A percentile compares a stretch with the other conserved stretches of the same genome.
phyloP scores from a whole-genome alignment of 2,329 filamentous ascomycete species.

The Allantophomopsis cytisporea region DNA sequence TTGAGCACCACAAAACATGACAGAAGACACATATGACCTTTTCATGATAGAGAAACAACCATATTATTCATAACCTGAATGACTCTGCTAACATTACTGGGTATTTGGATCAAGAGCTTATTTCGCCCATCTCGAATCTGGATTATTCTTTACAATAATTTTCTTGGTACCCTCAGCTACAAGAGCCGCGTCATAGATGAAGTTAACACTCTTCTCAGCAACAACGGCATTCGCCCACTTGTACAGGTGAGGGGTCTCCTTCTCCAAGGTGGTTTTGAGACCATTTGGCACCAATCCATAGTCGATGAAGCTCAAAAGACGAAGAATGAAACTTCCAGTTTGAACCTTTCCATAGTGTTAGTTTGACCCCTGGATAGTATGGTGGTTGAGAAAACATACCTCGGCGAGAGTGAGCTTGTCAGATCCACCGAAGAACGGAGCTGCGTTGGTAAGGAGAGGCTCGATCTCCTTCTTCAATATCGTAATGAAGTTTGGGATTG shows the following conservation, averaged over 20 bases:
- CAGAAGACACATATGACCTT: too few species aligned
- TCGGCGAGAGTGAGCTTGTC: slow-evolving; percentile 59
- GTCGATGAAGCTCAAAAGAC: slow-evolving; percentile 40
- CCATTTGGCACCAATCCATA: slow-evolving; percentile 36
- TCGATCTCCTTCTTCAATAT: slow-evolving; percentile 58
- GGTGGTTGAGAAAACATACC: slow-evolving; percentile 27
- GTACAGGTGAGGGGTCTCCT: slow-evolving; percentile 50
- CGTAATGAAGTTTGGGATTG: slow-evolving; percentile 33
- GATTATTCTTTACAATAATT: slow-evolving; percentile 19
- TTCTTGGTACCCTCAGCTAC: slow-evolving; percentile 27
- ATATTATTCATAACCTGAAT: too few species aligned
- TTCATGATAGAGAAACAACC: too few species aligned
- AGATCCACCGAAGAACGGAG: slow-evolving; percentile 51
- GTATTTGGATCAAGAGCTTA: too few species aligned
- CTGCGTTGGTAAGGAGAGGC: slow-evolving; percentile 43
- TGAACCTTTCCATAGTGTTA: slow-evolving; percentile 30
- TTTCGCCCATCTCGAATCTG: too few species aligned
- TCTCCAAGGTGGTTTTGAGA: slow-evolving; percentile 30
- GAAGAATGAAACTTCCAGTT: slow-evolving; percentile 53
- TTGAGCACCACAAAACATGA: too few species aligned
- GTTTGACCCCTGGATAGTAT: slow-evolving; percentile 1
- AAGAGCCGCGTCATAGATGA: slow-evolving; percentile 41
- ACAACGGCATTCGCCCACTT: slow-evolving; percentile 51
- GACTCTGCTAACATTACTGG: too few species aligned
- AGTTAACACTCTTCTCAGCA: slow-evolving; percentile 50